These are phyloP conservation scores for Diaporthe caulivora DNA, from an alignment of 2,329 filamentous ascomycete species.

Conservation along the genomic window DNA sequence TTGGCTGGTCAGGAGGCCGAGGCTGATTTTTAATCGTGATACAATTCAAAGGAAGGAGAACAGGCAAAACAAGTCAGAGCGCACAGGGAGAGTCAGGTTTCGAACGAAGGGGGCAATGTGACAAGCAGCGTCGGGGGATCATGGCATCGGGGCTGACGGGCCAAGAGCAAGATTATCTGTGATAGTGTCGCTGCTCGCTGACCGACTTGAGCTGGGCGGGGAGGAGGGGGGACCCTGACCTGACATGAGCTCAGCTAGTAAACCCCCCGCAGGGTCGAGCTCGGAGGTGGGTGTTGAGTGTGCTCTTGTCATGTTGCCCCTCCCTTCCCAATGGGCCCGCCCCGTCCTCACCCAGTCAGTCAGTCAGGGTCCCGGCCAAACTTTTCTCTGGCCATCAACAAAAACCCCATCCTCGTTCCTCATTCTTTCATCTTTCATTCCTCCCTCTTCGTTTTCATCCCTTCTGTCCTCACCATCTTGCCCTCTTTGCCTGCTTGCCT, in stretches of 20 bases:
- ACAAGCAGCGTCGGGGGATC: neutral
- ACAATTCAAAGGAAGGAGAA: neutral
- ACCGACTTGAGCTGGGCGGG: constrained; percentile 7
- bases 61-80: neutral
- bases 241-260: too few relatives aligned
- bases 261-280: constrained; percentile 3
- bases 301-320: neutral
- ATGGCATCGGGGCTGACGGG: constrained; percentile 1
- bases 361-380: constrained; percentile 36
- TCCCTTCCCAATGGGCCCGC: too few relatives aligned
- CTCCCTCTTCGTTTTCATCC: constrained; percentile 44
- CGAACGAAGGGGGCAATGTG: too few relatives aligned
- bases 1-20: neutral
- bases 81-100: neutral
- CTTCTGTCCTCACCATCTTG: neutral
- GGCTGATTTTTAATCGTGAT: neutral
- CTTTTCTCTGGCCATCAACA: constrained; percentile 39
- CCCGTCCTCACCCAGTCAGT: neutral
- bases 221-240: too few relatives aligned
- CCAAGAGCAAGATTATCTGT: neutral
- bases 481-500: constrained; percentile 25
- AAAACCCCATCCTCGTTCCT: constrained; percentile 39
- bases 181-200: constrained; percentile 16
- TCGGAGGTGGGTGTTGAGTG: neutral
- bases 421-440: constrained; percentile 41